A percentile compares a stretch with the other conserved stretches of the same genome.
These are phyloP conservation scores for Amniculicola lignicola DNA, from an alignment of 495 filamentous ascomycete genomes.

Conservation along the genomic window DNA sequence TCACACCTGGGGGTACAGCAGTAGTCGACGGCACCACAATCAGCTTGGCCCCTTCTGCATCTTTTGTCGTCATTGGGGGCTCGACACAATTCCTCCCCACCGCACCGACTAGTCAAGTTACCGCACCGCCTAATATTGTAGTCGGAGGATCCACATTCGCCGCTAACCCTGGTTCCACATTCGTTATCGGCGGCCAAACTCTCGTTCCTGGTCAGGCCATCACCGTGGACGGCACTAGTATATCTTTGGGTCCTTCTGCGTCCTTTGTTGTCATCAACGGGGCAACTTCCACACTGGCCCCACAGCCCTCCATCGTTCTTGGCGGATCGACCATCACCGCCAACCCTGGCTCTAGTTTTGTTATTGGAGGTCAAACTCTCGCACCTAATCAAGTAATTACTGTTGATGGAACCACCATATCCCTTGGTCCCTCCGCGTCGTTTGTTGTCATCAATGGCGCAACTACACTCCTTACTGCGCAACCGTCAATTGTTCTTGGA, in stretches of 20 bases:
- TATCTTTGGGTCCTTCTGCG: constrained; percentile 21
- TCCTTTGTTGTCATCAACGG: constrained; percentile 20
- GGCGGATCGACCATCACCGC: constrained; percentile 14
- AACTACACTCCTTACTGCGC: constrained; percentile 12
- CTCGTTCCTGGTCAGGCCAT: constrained; percentile 14
- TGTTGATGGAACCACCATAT: constrained; percentile 24
- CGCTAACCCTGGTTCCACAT: constrained; percentile 1
- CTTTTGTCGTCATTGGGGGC: constrained; percentile 37
- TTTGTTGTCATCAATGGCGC: constrained; percentile 23
- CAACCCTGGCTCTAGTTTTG: constrained; percentile 18
- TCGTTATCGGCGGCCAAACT: constrained; percentile 16
- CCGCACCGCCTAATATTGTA: constrained; percentile 23
- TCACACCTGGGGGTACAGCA: constrained; percentile 38
- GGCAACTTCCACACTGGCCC: neutral
- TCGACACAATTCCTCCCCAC: constrained; percentile 27
- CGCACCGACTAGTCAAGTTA: constrained; percentile 18
- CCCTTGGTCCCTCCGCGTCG: constrained; percentile 24
- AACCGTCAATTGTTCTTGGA: constrained; percentile 7
- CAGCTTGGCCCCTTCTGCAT: constrained; percentile 26
- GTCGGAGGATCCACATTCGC: constrained; percentile 21
- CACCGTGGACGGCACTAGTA: constrained; percentile 13
- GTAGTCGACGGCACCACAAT: constrained; percentile 30
- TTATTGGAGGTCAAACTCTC: constrained; percentile 31
- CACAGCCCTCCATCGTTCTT: constrained; percentile 11
- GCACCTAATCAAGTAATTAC: constrained; percentile 23